Evolutionary conservation across 169 alveolate species (phyloP).

Genomic region (Eimeria sp.): DNA sequence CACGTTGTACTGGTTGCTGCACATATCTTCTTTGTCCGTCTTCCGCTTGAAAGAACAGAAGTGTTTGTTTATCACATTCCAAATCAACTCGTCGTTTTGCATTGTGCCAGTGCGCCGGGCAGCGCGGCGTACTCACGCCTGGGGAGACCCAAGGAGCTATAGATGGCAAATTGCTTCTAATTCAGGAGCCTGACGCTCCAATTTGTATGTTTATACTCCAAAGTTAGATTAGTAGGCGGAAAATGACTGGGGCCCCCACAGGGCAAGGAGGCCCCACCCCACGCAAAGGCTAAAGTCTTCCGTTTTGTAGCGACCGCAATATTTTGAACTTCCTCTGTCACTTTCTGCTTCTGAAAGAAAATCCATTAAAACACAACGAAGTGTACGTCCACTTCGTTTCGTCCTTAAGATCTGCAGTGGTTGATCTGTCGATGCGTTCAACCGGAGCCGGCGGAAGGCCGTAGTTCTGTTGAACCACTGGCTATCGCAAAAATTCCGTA

Average conservation of each 20-base stretch:
- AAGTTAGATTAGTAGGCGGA: background rate
- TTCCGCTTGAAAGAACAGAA: conserved; percentile 80
- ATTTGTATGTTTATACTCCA: background rate
- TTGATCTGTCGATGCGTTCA: background rate
- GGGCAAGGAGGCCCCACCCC: conserved; percentile 20
- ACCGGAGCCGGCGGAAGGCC: background rate
- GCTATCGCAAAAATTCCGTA: background rate
- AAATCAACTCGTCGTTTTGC: conserved; percentile 86
- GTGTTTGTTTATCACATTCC: conserved; percentile 82
- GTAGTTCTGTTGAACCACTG: background rate
- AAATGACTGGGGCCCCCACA: background rate
- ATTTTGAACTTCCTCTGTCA: background rate
- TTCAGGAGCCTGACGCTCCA: background rate
- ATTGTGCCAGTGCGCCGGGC: background rate
- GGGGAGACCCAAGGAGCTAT: conserved; percentile 7
- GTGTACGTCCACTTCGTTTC: background rate
- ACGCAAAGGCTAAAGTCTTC: background rate
- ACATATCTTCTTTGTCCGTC: conserved; percentile 75
- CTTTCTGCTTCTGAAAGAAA: background rate
- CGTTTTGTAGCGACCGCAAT: background rate
- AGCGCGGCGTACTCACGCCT: background rate
- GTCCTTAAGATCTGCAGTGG: background rate
- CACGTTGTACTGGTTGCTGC: conserved; percentile 94
- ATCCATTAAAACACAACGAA: background rate
- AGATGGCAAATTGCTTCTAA: background rate